Conservation (phyloP, 164 flowering plant species). For the Chimonanthus praecox region DNA sequence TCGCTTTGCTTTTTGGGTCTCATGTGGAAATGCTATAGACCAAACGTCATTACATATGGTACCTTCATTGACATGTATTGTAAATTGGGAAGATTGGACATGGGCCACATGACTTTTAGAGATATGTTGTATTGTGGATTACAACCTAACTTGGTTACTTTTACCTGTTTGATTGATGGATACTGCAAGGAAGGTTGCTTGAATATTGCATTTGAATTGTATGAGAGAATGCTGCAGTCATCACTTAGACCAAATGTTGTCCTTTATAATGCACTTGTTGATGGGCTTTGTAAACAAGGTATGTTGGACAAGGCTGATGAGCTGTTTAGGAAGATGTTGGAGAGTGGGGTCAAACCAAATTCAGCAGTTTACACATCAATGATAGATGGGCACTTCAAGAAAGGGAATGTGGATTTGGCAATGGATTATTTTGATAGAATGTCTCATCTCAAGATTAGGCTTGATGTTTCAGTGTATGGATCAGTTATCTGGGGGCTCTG, state of each 20-base stretch:
- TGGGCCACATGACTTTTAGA: constrained; percentile 15
- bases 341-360: constrained; percentile 27
- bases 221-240: constrained; percentile 20
- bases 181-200: constrained; percentile 30
- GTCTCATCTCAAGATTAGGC: constrained; percentile 19
- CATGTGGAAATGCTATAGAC: too few species aligned
- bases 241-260: constrained; percentile 23
- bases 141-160: constrained; percentile 30
- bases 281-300: constrained; percentile 31
- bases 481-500: constrained; percentile 34
- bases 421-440: constrained; percentile 20
- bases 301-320: constrained; percentile 22
- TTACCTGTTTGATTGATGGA: constrained; percentile 39
- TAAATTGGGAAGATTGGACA: constrained; percentile 24
- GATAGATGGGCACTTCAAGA: constrained; percentile 36
- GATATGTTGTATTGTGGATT: constrained; percentile 24
- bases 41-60: constrained; percentile 31
- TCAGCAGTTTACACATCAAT: constrained; percentile 27
- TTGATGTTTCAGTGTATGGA: constrained; percentile 33
- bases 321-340: constrained; percentile 19
- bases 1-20: too few species aligned
- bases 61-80: constrained; percentile 29
- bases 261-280: constrained; percentile 28
- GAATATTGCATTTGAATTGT: constrained; percentile 30
- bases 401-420: constrained; percentile 23